A percentile compares a stretch with the other conserved stretches of the same genome.
These are phyloP conservation scores for Ophiostoma piceae DNA, from an alignment of 2,329 filamentous ascomycete species.

Conservation along the genomic window DNA sequence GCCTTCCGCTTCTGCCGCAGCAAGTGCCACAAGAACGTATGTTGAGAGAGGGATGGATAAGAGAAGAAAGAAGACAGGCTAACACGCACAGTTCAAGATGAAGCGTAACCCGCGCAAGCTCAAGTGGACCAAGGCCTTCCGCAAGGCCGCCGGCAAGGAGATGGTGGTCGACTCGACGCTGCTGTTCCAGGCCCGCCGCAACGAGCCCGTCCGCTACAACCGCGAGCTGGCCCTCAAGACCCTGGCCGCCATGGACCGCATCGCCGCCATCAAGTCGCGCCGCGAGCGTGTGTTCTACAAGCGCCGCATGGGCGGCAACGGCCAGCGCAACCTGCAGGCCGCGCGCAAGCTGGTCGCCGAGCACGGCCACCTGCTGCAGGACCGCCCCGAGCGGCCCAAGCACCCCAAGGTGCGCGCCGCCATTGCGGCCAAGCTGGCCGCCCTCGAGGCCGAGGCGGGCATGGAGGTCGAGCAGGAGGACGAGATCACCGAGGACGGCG, in stretches of 20 bases:
- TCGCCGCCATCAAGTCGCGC: constrained; percentile 75
- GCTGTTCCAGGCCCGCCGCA: constrained; percentile 85
- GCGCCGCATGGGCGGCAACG: constrained; percentile 86
- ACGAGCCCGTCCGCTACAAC: constrained; percentile 93
- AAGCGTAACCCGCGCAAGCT: constrained; percentile 96
- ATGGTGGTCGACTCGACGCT: constrained; percentile 93
- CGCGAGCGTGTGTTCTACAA: constrained; percentile 92
- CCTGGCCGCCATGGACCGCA: constrained; percentile 84
- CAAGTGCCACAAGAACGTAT: constrained; percentile 57
- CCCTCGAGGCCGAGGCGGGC: constrained; percentile 36
- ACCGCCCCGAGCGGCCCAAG: constrained; percentile 39
- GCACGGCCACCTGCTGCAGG: constrained; percentile 86
- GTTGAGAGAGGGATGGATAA: constrained; percentile 21
- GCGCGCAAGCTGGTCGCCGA: constrained; percentile 85
- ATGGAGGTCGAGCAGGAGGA: constrained; percentile 53
- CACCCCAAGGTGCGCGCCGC: constrained; percentile 45
- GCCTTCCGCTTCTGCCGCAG: constrained; percentile 56
- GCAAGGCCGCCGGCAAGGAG: constrained; percentile 74
- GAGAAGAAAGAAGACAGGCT: not conserved
- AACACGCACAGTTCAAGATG: constrained; percentile 69
- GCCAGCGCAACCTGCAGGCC: constrained; percentile 69
- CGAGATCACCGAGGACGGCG: constrained; percentile 32
- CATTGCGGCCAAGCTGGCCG: constrained; percentile 32
- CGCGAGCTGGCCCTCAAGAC: constrained; percentile 83
- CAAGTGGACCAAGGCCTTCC: constrained; percentile 94